Percentiles rank a stretch among this genome's conserved stretches.
These are phyloP conservation scores for Phytophthora meadii DNA, from an alignment of 352 stramenopile genomes.

Conservation along the genomic window DNA sequence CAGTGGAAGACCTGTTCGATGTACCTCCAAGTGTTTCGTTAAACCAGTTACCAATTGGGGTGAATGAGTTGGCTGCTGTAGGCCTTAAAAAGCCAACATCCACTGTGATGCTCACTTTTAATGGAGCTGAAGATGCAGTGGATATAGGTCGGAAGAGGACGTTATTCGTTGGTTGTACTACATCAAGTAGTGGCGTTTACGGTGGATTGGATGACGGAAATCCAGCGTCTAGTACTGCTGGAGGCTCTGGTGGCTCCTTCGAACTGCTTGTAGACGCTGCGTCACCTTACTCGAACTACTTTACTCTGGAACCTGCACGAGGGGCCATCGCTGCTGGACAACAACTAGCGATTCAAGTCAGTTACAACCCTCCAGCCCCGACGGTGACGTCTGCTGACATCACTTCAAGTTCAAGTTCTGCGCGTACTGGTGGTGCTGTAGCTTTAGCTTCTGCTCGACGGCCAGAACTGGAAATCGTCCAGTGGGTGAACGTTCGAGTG, in stretches of 20 bases:
- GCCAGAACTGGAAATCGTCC: constrained; percentile 38
- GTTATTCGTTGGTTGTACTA: constrained; percentile 61
- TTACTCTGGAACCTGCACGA: constrained; percentile 74
- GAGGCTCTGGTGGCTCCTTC: constrained; percentile 47
- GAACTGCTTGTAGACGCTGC: constrained; percentile 67
- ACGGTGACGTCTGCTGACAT: not conserved
- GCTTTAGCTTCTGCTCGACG: constrained; percentile 8
- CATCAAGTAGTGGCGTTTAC: constrained; percentile 33
- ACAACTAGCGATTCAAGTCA: constrained; percentile 63
- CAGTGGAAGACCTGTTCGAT: constrained; percentile 78
- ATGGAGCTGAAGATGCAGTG: constrained; percentile 18
- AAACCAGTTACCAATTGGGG: constrained; percentile 23
- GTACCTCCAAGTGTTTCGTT: constrained; percentile 61
- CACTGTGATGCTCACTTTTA: constrained; percentile 56
- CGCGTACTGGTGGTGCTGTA: not conserved
- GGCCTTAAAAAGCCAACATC: constrained; percentile 55
- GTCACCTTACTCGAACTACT: constrained; percentile 65
- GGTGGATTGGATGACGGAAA: constrained; percentile 27
- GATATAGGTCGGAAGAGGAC: constrained; percentile 20
- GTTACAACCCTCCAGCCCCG: constrained; percentile 45
- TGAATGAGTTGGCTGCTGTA: constrained; percentile 26
- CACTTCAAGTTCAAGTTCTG: constrained; percentile 4
- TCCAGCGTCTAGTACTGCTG: not conserved
- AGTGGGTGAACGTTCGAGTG: constrained; percentile 54
- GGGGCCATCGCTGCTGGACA: constrained; percentile 60